Conservation (phyloP, 2,329 filamentous ascomycete species). For the Penicillium palitans region DNA sequence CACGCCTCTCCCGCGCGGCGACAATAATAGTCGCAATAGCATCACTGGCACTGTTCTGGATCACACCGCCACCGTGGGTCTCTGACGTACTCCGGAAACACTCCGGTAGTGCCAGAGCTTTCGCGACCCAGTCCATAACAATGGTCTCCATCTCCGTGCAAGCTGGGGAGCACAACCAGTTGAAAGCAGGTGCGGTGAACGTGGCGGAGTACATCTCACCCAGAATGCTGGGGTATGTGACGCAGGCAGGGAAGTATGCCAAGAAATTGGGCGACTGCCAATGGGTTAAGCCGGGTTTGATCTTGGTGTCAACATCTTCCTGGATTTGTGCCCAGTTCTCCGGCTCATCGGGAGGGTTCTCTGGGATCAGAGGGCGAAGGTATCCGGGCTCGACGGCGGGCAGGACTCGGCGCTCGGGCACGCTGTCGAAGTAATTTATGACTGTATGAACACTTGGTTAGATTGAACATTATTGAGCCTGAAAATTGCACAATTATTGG, state of each 20-base stretch:
- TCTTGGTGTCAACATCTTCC: constrained; percentile 78
- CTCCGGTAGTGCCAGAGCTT: constrained; percentile 69
- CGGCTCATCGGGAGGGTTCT: constrained; percentile 66
- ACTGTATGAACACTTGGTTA: constrained; percentile 53
- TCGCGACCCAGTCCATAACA: constrained; percentile 86
- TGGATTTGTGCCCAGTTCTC: constrained; percentile 74
- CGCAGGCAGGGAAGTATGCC: constrained; percentile 86
- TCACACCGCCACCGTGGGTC: constrained; percentile 76
- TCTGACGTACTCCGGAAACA: constrained; percentile 72
- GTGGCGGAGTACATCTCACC: constrained; percentile 90
- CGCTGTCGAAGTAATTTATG: constrained; percentile 76
- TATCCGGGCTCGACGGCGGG: constrained; percentile 82
- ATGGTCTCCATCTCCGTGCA: constrained; percentile 93
- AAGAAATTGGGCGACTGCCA: constrained; percentile 96
- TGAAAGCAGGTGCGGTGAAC: constrained; percentile 89
- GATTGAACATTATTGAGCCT: not conserved
- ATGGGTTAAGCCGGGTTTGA: constrained; percentile 89
- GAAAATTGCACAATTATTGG: not conserved
- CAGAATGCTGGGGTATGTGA: constrained; percentile 79
- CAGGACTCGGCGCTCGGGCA: constrained; percentile 69
- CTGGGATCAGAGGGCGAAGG: constrained; percentile 74
- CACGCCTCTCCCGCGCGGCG: constrained; percentile 78
- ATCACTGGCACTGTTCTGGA: constrained; percentile 88
- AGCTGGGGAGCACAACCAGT: constrained; percentile 92
- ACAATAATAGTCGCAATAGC: constrained; percentile 84